Evolutionary conservation across 176 grass and related monocot genomes (phyloP).

Genomic region (Oryza nivara): DNA sequence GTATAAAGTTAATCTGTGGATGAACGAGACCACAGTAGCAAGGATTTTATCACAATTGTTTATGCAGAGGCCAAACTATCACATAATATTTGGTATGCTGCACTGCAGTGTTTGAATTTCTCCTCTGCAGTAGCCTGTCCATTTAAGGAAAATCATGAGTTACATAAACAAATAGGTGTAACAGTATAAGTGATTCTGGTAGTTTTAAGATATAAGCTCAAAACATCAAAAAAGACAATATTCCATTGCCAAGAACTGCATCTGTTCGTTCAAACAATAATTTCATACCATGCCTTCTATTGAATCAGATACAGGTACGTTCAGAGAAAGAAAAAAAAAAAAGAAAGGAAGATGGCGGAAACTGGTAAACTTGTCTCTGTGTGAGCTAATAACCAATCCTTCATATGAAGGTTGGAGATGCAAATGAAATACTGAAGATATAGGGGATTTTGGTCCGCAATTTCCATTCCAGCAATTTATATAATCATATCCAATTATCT

Average conservation of each 20-base stretch:
- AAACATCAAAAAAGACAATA: constrained; percentile 39
- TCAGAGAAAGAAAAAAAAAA: background rate
- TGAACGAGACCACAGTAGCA: constrained; percentile 33
- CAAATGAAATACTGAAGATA: background rate
- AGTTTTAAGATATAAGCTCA: constrained; percentile 14
- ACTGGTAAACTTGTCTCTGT: background rate
- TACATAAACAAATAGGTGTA: constrained; percentile 8
- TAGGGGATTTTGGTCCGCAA: background rate
- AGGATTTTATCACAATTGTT: constrained; percentile 17
- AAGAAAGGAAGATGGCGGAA: background rate
- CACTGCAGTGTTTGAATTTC: constrained; percentile 91
- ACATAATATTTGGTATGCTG: constrained; percentile 88
- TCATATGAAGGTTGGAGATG: constrained; percentile 4
- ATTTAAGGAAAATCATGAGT: constrained; percentile 29
- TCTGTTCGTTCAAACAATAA: background rate
- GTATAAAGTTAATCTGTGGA: constrained; percentile 11
- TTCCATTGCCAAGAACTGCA: background rate
- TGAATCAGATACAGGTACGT: background rate
- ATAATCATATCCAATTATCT: constrained; percentile 13
- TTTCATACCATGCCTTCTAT: constrained; percentile 4
- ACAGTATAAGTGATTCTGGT: constrained; percentile 11
- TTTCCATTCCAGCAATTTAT: constrained; percentile 8
- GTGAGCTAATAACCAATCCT: background rate
- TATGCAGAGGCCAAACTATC: constrained; percentile 54
- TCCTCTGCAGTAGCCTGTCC: constrained; percentile 78